Evolutionary conservation across 2,329 filamentous ascomycete genomes (phyloP), one percentile per base, ranked within the genome.

Genomic region (Aspergillus arachidicola): DNA sequence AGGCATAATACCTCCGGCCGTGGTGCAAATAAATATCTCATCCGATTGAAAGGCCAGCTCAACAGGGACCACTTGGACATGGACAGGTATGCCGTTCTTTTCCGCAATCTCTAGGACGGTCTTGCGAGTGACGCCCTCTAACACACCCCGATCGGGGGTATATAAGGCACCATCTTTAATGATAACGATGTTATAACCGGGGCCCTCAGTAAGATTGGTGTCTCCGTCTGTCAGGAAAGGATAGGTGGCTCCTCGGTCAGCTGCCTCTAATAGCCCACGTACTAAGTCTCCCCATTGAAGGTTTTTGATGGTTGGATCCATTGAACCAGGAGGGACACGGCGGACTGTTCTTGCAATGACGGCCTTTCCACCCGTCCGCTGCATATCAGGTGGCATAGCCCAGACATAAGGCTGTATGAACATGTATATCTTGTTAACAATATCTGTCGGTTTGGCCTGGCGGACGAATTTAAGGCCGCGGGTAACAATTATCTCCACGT

Each of bases 1-100:
- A 0, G 83, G 83, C 83, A 85, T 85, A n/a, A 85, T 78, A 0
- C 83, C 83, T 1, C 83, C 83, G 0, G 83, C 83, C n/a, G 83
- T 85, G 0, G 83, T 85, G 63, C 78, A 84, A 82, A 84, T 84
- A 34, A 85, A 80, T 5, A 84, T 76, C 72, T 85, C 83, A 60
- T 85, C 83, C 0, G 74, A 71, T 77, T 58, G 53, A 34, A 83
- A 84, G 0, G 73, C 76, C 43, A 75, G 10, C 19, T 81, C 75
- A 0, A 82, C 72, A 0, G 82, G 81, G 3, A 84, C 80, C 28
- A 75, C 62, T 66, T 83, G 79, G 30, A 80, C 59, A 3, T 73
- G 75, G 5, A 81, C 71, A 28, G 79, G 74, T 41, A 79, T 64
- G 0, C 75, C 75, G 2, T 75, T 69, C 0, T 61, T 60, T 1